Percentiles rank a stretch among this genome's conserved stretches.
Conservation (phyloP, 2,329 filamentous ascomycete genomes). For the Stagonosporopsis rhizophila region DNA sequence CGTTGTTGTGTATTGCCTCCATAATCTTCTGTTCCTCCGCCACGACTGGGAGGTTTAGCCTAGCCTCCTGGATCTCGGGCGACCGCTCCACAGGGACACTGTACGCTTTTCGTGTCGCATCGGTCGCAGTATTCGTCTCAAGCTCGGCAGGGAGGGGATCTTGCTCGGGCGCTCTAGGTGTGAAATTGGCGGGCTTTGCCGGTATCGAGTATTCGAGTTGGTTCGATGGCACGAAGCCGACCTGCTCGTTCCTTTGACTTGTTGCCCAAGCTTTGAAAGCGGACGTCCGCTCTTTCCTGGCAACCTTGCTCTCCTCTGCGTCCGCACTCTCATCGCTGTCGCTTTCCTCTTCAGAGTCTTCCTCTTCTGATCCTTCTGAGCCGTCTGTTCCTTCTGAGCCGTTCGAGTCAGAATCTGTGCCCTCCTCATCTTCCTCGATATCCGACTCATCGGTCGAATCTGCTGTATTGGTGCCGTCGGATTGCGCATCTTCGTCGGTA, state of each 20-base stretch:
- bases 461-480: neutral
- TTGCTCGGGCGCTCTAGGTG: conserved; percentile 70
- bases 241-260: conserved; percentile 81
- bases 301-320: conserved; percentile 49
- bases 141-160: conserved; percentile 75
- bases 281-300: conserved; percentile 58
- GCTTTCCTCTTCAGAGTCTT: conserved; percentile 42
- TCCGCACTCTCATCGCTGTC: conserved; percentile 42
- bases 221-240: conserved; percentile 69
- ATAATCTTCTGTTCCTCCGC: conserved; percentile 97
- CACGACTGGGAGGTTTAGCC: conserved; percentile 85
- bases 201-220: conserved; percentile 42
- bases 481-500: conserved; percentile 32
- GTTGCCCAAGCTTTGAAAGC: conserved; percentile 96
- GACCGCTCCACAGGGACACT: conserved; percentile 74
- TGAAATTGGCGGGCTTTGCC: conserved; percentile 67
- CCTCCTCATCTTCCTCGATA: conserved; percentile 14
- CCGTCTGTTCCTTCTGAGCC: conserved; percentile 26
- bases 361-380: conserved; percentile 46
- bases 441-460: conserved; percentile 9
- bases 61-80: conserved; percentile 76
- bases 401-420: conserved; percentile 15
- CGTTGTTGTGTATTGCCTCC: conserved; percentile 94
- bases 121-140: conserved; percentile 61
- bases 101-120: conserved; percentile 73